Base-by-base conservation (phyloP, 192 early-diverging fungal species). In the Coemansia asiatica region DNA sequence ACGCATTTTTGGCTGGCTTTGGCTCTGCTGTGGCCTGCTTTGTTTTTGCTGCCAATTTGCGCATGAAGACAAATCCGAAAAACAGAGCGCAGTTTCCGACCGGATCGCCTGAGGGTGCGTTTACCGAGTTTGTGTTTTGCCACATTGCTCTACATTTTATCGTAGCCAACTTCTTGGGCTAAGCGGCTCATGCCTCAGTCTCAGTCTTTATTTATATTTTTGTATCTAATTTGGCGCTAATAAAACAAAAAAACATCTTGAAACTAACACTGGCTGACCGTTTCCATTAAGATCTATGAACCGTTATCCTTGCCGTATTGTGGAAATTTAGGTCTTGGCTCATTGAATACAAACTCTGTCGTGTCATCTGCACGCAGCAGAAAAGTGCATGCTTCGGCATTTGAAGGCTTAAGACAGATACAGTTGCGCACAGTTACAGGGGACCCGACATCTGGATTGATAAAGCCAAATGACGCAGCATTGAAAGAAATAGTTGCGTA, bases 1-100 rank as follows among this genome's bases (percentile, higher is more conserved):
- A 98, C 82, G 91, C 95, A 28, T 98, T 99, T 76, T 74, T 99
- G 70, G 90, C 95, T 12, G 94, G 94, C 27, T 99, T 99, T 81
- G 91, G 91, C 58, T 89, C 90, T 10, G 90, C 91, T 9, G 93
- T 97, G 23, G 96, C 93, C 22, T 84, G 86, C 56, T 99, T 99
- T 82, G 91, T 96, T 10, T 87, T 97, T 60, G 72, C 75, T 19
- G 94, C 91, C 58, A 94, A 93, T 78, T 85, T 99, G 66, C 88
- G 97, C 56, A 97, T 97, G 49, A 95, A 96, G 67, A 88, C 91
- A 53, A 95, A 97, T 76, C 85, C 89, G 6, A 69, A 87, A 60
- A 98, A 97, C 74, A 76, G 74, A 6, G 65, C 76, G 53, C 86
- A 88, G 60, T 92, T 92, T 53, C 38, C 58, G 19, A 73, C 83